Conservation (phyloP, 768 basidiomycete species). For the Amanita subjunquillea region DNA sequence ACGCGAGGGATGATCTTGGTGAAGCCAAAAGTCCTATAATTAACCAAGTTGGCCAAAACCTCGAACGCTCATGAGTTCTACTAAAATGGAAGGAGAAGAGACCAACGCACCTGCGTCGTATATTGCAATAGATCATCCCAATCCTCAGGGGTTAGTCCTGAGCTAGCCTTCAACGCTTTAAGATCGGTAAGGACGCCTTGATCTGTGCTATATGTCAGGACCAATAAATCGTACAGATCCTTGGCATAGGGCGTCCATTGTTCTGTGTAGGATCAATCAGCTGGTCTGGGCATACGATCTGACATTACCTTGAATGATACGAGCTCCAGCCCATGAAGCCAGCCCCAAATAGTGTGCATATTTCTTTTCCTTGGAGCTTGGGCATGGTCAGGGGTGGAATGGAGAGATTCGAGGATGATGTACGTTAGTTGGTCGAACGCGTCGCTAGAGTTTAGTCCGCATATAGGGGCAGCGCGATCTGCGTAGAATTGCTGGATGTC, state of each 20-base stretch:
- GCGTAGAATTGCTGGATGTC: constrained; percentile 59
- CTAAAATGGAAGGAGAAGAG: background rate
- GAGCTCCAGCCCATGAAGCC: constrained; percentile 78
- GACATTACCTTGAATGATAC: constrained; percentile 56
- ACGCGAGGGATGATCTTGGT: constrained; percentile 80
- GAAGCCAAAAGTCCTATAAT: constrained; percentile 77
- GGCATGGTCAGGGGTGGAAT: constrained; percentile 2
- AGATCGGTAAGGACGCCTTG: constrained; percentile 50
- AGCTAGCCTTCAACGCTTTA: constrained; percentile 34
- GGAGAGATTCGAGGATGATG: constrained; percentile 7
- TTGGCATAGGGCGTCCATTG: constrained; percentile 74
- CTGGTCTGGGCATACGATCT: background rate
- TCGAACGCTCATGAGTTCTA: constrained; percentile 9
- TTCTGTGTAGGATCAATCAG: constrained; percentile 18
- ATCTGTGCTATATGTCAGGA: constrained; percentile 51
- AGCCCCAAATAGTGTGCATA: constrained; percentile 65
- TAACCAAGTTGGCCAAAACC: constrained; percentile 56
- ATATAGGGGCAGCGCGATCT: constrained; percentile 68
- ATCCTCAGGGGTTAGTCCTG: constrained; percentile 45
- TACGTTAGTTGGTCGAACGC: constrained; percentile 66
- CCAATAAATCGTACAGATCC: constrained; percentile 61
- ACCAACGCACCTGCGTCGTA: constrained; percentile 46
- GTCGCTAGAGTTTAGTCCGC: constrained; percentile 55
- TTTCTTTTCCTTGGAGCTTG: constrained; percentile 62
- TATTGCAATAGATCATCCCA: constrained; percentile 71